These are phyloP conservation scores for Grosmannia clavigera DNA, from an alignment of 2,329 filamentous ascomycete species.

Conservation along the genomic window DNA sequence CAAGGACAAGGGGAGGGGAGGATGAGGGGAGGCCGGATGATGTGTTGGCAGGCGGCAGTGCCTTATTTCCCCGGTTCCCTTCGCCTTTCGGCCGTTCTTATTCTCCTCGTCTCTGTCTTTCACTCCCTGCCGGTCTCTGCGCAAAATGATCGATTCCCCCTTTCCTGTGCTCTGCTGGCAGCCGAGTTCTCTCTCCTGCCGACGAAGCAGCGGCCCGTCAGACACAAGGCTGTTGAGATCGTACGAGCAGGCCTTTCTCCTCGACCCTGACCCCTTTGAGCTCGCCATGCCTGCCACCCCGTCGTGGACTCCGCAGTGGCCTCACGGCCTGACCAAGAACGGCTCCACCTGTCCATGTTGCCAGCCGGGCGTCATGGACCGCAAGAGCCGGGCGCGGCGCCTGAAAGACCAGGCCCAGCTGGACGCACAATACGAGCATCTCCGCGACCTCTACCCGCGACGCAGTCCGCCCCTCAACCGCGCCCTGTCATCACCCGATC, in stretches of 20 bases:
- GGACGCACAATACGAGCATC: background rate
- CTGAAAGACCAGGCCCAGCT: background rate
- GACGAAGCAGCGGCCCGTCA: background rate
- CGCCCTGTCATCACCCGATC: background rate
- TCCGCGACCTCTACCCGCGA: background rate
- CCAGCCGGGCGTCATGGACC: constrained; percentile 2
- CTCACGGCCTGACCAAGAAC: background rate
- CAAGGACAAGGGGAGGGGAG: background rate
- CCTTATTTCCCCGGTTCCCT: background rate
- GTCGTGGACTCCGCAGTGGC: background rate
- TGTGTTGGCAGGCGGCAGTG: background rate
- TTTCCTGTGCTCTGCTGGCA: background rate
- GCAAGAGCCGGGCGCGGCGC: background rate
- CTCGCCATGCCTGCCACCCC: background rate
- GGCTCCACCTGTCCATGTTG: background rate
- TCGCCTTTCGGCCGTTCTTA: background rate
- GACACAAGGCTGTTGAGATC: background rate
- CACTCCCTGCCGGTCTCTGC: background rate
- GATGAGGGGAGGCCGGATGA: background rate
- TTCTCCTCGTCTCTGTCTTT: background rate
- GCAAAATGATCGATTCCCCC: background rate
- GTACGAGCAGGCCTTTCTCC: background rate
- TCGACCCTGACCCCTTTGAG: no score
- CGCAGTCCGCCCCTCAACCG: background rate
- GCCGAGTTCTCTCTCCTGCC: background rate